Percentiles rank a stretch among this genome's conserved stretches.
phyloP scores from a whole-genome alignment of 371 early-diverging fungal species.

The Haplosporangium sp. region DNA sequence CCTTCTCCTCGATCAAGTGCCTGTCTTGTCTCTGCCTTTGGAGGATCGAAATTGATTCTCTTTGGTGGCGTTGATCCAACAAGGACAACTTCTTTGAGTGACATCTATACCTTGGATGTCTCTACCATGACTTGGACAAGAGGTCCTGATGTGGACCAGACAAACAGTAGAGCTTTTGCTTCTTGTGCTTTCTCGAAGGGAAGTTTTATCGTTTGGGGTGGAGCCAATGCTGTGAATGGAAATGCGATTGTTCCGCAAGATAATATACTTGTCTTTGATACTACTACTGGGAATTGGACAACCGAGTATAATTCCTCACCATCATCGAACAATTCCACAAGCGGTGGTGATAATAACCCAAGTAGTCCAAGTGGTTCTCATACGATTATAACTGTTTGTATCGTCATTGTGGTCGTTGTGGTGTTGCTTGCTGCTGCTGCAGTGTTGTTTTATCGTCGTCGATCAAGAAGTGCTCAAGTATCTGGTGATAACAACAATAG shows the following conservation, averaged over 20 bases:
- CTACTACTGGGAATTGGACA: neutral
- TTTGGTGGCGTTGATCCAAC: conserved; percentile 17
- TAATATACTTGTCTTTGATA: neutral
- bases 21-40: conserved; percentile 21
- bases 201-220: conserved; percentile 34
- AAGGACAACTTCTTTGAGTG: neutral
- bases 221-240: neutral
- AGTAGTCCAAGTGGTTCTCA: neutral
- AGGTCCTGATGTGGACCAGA: neutral
- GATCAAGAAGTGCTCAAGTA: neutral
- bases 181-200: conserved; percentile 35
- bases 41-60: conserved; percentile 23
- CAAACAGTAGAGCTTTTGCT: conserved; percentile 1
- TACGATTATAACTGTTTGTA: neutral
- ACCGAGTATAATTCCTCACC: neutral
- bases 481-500: neutral
- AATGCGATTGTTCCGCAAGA: neutral
- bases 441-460: neutral
- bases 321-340: neutral
- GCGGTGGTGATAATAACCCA: neutral
- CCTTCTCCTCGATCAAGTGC: neutral
- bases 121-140: conserved; percentile 30
- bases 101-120: conserved; percentile 24
- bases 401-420: neutral
- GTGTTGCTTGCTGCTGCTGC: neutral